Evolutionary conservation across 371 early-diverging fungal genomes (phyloP), one percentile per base, ranked within the genome.

Genomic region (Fennellomyces sp.): DNA sequence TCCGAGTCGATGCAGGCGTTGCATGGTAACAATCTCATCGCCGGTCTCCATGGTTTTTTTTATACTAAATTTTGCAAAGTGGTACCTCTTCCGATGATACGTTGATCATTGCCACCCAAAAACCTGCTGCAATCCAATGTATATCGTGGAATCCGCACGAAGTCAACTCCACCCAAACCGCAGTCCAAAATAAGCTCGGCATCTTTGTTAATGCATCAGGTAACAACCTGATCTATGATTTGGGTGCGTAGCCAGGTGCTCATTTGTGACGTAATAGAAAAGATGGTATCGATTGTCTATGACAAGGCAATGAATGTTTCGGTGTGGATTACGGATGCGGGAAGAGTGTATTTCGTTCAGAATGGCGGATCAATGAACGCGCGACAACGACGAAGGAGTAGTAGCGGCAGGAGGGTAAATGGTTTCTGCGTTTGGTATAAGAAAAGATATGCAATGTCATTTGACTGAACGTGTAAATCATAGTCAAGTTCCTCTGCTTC

Each of bases 91-190:
- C 76, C 2, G 76, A 78, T 30, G 78, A 81, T 53, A 73, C 71
- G 1, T 51, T 81, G 3, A 72, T 81, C 10, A 64, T 81, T 48
- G 76, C 73, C 12, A 81, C 81, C 13, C 51, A 66, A 36, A 64
- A 66, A 47, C 81, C 81, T 6, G 54, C 73, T 15, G 81, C 78
- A 0, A 71, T 81, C 26, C 81, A 81, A 55, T 69, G 73, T 47
- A 73, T 81, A 27, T 74, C 81, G 5, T 81, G 81, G 81, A 76
- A 76, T 25, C 76, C 81, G 26, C 78, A 76, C 12, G 72, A 78
- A 54, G 69, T 64, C 4, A 72, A 73, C 56, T 56, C 70, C 39
- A 72, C 78, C n/a, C 74, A 76, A 38, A 78, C 81, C 25, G 26
- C 75, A 8, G 36, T 75, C 3, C 55, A 70, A 19, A 55, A 60